phyloP scores from a whole-genome alignment of 2,329 filamentous ascomycete species.

The Albophoma yamanashiensis region DNA sequence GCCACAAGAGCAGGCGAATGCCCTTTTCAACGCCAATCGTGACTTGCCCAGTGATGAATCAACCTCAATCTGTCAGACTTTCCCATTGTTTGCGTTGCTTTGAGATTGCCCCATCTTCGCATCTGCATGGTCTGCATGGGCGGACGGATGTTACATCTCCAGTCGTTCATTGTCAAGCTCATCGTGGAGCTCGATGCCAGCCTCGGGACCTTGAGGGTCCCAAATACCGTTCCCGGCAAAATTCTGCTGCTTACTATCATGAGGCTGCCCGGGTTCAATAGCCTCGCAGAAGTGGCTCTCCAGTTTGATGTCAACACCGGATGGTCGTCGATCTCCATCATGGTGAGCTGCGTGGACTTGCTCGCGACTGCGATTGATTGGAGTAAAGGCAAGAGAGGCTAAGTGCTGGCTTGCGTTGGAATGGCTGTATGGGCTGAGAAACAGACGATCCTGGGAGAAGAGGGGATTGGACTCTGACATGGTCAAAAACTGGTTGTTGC shows the following conservation, averaged over 20 bases:
- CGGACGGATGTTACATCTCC: constrained; percentile 9
- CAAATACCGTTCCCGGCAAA: constrained; percentile 10
- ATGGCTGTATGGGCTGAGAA: constrained; percentile 15
- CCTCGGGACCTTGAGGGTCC: constrained; percentile 11
- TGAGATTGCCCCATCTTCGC: background rate
- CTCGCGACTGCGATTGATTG: constrained; percentile 15
- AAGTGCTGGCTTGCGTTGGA: constrained; percentile 10
- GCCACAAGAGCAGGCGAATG: background rate
- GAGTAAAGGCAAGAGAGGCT: constrained; percentile 17
- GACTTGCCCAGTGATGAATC: background rate
- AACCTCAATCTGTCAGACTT: background rate
- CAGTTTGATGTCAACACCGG: constrained; percentile 11
- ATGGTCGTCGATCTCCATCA: constrained; percentile 3
- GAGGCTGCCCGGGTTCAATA: constrained; percentile 8
- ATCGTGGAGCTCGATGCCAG: constrained; percentile 12
- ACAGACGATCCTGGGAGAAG: constrained; percentile 19
- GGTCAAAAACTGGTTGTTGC: constrained; percentile 14
- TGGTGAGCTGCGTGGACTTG: constrained; percentile 8
- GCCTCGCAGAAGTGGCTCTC: constrained; percentile 15
- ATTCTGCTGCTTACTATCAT: constrained; percentile 13
- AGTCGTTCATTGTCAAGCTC: constrained; percentile 13
- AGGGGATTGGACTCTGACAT: constrained; percentile 21
- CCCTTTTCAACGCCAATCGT: background rate
- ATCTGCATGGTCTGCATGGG: background rate
- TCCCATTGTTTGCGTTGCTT: background rate